phyloP scores from a whole-genome alignment of 2,329 filamentous ascomycete genomes.

The Exophiala viscosa region DNA sequence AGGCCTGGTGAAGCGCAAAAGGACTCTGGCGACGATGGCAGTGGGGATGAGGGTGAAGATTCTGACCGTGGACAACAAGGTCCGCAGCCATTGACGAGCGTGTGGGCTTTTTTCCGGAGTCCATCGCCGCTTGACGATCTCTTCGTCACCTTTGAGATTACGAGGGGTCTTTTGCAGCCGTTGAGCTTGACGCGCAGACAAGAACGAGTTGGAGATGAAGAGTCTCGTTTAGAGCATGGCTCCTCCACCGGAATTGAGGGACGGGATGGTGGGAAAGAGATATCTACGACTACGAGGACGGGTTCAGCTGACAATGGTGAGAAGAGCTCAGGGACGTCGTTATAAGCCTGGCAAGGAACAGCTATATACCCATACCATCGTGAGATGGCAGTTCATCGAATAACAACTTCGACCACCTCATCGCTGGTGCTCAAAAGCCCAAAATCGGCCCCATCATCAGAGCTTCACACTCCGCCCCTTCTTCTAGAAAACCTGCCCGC shows the following conservation, averaged over 20 bases:
- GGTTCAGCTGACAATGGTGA: too few species aligned
- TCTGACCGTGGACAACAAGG: background rate
- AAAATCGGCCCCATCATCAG: slow-evolving; percentile 66
- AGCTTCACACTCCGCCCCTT: slow-evolving; percentile 70
- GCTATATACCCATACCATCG: too few species aligned
- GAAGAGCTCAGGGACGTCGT: too few species aligned
- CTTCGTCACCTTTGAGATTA: slow-evolving; percentile 10
- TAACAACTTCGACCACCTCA: background rate
- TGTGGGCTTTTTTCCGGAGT: slow-evolving; percentile 11
- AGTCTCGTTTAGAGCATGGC: background rate
- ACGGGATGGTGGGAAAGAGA: background rate
- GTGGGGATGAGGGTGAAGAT: background rate
- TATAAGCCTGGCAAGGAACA: too few species aligned
- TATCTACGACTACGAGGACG: too few species aligned
- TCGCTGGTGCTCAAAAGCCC: slow-evolving; percentile 19
- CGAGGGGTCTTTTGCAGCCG: slow-evolving; percentile 9
- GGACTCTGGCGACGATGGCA: background rate
- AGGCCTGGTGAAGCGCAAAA: background rate
- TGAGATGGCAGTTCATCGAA: too few species aligned
- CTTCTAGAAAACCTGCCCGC: slow-evolving; percentile 60
- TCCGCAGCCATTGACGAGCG: slow-evolving; percentile 8
- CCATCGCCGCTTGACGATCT: slow-evolving; percentile 15
- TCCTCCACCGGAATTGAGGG: background rate
- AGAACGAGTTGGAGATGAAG: background rate
- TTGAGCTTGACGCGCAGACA: background rate